Conservation (phyloP, 139 green algal genomes). For the Cymbomonas tetramitiformis region DNA sequence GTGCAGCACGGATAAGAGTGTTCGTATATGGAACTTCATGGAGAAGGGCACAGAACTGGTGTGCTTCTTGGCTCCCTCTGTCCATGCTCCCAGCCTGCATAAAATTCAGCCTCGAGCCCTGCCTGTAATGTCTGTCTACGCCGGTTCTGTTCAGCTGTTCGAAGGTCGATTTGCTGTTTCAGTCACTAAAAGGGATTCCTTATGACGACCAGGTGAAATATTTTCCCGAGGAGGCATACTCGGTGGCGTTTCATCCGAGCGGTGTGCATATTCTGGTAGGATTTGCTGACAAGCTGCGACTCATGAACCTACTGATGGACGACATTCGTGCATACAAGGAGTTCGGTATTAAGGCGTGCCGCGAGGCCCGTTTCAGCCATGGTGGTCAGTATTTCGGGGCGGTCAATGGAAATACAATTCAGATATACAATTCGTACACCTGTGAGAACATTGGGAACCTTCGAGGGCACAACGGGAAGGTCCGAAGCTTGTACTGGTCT, state of each 20-base stretch:
- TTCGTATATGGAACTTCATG: slow-evolving; percentile 74
- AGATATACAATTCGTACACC: slow-evolving; percentile 78
- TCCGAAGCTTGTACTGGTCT: slow-evolving; percentile 12
- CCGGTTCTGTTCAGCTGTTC: too few species aligned
- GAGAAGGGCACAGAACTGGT: too few species aligned
- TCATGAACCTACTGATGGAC: slow-evolving; percentile 74
- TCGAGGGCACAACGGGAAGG: slow-evolving; percentile 65
- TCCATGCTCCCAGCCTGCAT: too few species aligned
- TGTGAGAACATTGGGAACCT: slow-evolving; percentile 71
- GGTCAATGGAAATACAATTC: slow-evolving; percentile 61
- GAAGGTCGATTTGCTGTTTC: too few species aligned
- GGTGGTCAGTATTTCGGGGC: slow-evolving; percentile 75
- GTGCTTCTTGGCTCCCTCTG: too few species aligned
- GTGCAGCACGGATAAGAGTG: slow-evolving; percentile 44
- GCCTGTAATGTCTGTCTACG: too few species aligned
- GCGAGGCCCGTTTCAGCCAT: slow-evolving; percentile 53
- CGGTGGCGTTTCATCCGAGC: slow-evolving; percentile 67
- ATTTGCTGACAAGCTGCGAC: slow-evolving; percentile 77
- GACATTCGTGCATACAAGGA: slow-evolving; percentile 45
- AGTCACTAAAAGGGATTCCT: too few species aligned
- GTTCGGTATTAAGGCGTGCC: slow-evolving; percentile 61
- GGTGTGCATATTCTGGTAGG: slow-evolving; percentile 57
- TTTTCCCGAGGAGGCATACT: slow-evolving; percentile 59
- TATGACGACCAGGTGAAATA: slow-evolving; percentile 24
- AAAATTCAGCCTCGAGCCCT: too few species aligned